Evolutionary conservation across 129 eudicot genomes (phyloP).

Genomic region (Tagetes patula): DNA sequence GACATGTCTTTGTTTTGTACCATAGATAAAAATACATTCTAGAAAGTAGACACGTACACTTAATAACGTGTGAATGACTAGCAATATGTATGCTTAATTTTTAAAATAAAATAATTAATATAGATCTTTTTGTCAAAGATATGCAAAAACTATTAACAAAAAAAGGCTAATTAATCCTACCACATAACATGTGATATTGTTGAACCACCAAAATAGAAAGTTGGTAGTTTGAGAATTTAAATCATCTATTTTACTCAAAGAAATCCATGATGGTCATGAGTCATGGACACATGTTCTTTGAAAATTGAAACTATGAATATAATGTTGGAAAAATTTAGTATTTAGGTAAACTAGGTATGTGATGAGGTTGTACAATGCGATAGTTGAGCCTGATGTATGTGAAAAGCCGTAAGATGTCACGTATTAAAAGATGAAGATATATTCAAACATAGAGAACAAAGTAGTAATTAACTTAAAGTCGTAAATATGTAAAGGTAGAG

Average conservation of each 20-base stretch:
- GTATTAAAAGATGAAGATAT: too few species aligned
- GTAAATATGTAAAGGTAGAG: too few species aligned
- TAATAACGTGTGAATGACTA: conserved; percentile 2
- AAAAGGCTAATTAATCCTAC: background rate
- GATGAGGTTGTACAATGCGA: too few species aligned
- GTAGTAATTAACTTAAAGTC: too few species aligned
- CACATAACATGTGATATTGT: conserved; percentile 16
- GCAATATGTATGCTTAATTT: background rate
- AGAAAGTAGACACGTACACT: background rate
- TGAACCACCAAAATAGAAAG: conserved; percentile 17
- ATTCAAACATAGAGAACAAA: too few species aligned
- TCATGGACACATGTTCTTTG: conserved; percentile 19
- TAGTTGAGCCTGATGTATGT: too few species aligned
- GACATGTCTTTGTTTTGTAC: background rate
- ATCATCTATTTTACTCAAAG: conserved; percentile 21
- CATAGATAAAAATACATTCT: background rate
- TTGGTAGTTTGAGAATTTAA: background rate
- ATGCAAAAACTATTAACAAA: conserved; percentile 9
- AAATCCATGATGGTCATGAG: conserved; percentile 13
- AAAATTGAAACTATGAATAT: too few species aligned
- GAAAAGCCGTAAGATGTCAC: too few species aligned
- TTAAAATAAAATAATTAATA: background rate
- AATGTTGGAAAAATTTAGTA: too few species aligned
- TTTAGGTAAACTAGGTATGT: too few species aligned
- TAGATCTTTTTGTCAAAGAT: conserved; percentile 30